Evolutionary conservation across 345 rosid genomes (phyloP).

Genomic region (Physaria fendleri): DNA sequence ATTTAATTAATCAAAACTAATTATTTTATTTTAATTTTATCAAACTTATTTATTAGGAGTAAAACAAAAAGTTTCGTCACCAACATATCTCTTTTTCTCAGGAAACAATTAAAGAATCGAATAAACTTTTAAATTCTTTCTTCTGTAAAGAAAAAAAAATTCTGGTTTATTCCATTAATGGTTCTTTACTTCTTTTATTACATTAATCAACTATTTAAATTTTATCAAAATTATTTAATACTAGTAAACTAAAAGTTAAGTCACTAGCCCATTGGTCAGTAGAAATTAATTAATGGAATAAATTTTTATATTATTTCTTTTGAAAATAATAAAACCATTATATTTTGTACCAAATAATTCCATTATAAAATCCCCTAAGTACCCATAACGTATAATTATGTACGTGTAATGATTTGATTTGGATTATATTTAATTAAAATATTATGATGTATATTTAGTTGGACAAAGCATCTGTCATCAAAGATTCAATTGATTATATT

Average conservation of each 20-base stretch:
- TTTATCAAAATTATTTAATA: too few species aligned
- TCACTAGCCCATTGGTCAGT: too few species aligned
- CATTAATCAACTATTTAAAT: too few species aligned
- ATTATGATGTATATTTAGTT: constrained; percentile 36
- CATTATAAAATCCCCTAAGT: too few species aligned
- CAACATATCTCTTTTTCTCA: constrained; percentile 2
- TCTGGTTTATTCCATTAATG: too few species aligned
- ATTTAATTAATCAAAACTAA: constrained; percentile 4
- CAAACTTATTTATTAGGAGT: neutral
- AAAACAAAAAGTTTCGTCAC: neutral
- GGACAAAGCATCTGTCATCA: constrained; percentile 94
- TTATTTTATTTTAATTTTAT: neutral
- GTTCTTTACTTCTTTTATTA: too few species aligned
- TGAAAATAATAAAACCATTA: too few species aligned
- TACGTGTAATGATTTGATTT: neutral
- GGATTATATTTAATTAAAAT: neutral
- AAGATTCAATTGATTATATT: constrained; percentile 79
- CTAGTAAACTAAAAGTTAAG: too few species aligned
- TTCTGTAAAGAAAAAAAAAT: neutral
- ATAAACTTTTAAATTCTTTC: neutral
- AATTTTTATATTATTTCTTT: too few species aligned
- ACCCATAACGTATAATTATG: neutral
- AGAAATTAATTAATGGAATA: too few species aligned
- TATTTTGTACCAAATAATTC: too few species aligned
- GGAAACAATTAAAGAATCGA: constrained; percentile 1